A percentile compares a stretch with the other conserved stretches of the same genome.
Evolutionary conservation across 1,284 basidiomycete species (phyloP).

Genomic region (Ustilago cynodontis): DNA sequence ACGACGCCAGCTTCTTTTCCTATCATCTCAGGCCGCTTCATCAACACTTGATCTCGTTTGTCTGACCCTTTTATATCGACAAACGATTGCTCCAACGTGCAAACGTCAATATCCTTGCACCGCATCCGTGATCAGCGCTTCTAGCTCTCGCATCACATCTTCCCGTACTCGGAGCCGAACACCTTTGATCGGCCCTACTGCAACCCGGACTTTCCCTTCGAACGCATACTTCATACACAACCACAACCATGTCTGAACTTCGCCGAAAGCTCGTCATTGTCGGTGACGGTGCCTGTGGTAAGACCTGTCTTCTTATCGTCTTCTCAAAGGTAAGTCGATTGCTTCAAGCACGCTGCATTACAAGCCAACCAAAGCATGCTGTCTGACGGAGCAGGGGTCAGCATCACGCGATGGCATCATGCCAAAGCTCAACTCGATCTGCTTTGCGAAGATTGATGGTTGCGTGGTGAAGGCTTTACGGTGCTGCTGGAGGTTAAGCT

Average conservation of each 20-base stretch:
- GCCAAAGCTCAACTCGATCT: background rate
- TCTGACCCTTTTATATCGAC: background rate
- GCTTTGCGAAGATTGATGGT: background rate
- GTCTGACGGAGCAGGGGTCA: background rate
- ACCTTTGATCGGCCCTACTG: background rate
- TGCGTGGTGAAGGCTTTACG: background rate
- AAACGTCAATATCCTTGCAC: background rate
- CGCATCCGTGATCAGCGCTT: background rate
- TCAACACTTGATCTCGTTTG: background rate
- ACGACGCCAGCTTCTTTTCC: background rate
- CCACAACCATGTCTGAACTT: constrained; percentile 60
- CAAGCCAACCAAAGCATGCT: background rate
- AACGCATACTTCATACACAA: constrained; percentile 11
- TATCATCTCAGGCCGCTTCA: background rate
- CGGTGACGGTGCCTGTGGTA: constrained; percentile 77
- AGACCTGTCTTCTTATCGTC: constrained; percentile 86
- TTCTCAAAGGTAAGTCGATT: constrained; percentile 76
- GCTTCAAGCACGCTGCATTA: background rate
- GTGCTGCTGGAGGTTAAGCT: background rate
- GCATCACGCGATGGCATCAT: background rate
- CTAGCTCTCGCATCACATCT: background rate
- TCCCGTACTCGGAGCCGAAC: background rate
- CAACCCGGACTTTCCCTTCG: background rate
- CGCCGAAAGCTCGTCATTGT: constrained; percentile 69
- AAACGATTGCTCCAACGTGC: background rate